Base-by-base conservation (phyloP, 106 monocot genomes). In the Dendrobium nobile region DNA sequence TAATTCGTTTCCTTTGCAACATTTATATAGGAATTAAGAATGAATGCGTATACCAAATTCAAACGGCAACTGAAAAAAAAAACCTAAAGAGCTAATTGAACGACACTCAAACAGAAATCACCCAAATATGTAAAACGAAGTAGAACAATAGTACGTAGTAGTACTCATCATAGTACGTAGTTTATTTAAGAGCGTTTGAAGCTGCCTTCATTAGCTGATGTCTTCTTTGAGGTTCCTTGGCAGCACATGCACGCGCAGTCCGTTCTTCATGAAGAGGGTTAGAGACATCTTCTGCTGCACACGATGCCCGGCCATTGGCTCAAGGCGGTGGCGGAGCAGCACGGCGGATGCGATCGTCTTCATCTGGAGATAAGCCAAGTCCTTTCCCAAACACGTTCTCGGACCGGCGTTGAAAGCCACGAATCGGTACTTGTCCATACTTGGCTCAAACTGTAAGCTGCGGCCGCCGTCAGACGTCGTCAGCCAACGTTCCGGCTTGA, bases 251-350 rank as follows among this genome's bases (percentile, higher is more conserved):
- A 95, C 91, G 28, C 75, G 80, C 15, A 95, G 86, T 0, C 95
- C 95, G 45, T 95, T 83, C 87, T 93, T 91, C 95, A 95, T 95
- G 87, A 95, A 95, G 18, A 95, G 89, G 8, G 95, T 95, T 10
- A 95, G 91, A 10, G 95, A 95, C 89, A 95, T 95, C 81, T 93
- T 95, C 85, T 95, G 95, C 86, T 93, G 86, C 67, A 95, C 92
- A 7, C 55, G 75, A 77, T 95, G 91, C 3, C 91, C 95, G 0
- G 87, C 88, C 28, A 86, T 84, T 41, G 87, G 82, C 80, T 86
- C 88, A 18, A 95, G 83, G 27, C 81, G 84, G 83, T 95, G 86
- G 5, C 95, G 82, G 75, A 95, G 84, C 77, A 95, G 85, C 77
- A 95, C 88, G 0, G 95, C 83, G 2, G 95, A 84, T 8, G 91